Evolutionary conservation across 73 alveolate species (phyloP).

Genomic region (Paramecium octaurelia): DNA sequence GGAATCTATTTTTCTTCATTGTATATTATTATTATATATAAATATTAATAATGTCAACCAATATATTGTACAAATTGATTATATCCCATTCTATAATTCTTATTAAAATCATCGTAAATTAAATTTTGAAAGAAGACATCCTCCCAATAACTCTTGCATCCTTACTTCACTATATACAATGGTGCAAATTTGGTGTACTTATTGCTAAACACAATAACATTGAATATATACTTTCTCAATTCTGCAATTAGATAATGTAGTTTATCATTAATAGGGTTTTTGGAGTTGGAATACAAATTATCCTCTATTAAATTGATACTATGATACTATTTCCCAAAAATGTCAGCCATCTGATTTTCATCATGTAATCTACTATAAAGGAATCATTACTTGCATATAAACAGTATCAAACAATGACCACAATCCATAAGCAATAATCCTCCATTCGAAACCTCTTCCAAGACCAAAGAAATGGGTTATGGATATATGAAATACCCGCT

Average conservation of each 20-base stretch:
- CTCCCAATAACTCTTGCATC: background rate
- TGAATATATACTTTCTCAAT: conserved; percentile 31
- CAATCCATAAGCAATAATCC: conserved; percentile 46
- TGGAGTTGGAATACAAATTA: conserved; percentile 37
- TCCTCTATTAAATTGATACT: background rate
- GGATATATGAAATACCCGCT: conserved; percentile 33
- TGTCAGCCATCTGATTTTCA: background rate
- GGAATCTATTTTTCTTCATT: conserved; percentile 40
- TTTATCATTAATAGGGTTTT: background rate
- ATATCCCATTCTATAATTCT: background rate
- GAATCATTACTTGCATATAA: background rate
- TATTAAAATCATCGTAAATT: conserved; percentile 21
- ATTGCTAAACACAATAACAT: background rate
- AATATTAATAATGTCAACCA: background rate
- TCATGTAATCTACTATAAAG: background rate
- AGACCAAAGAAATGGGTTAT: background rate
- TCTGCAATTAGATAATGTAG: background rate
- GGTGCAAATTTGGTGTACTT: background rate
- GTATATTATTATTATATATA: background rate
- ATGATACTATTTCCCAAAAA: background rate
- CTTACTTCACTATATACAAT: background rate
- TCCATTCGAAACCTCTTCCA: background rate
- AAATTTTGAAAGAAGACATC: background rate
- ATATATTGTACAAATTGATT: background rate
- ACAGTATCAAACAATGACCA: conserved; percentile 10